Percentiles rank a stretch among this genome's conserved stretches.
phyloP scores from a whole-genome alignment of 192 early-diverging fungal genomes.

The Spizellomyces sp. region DNA sequence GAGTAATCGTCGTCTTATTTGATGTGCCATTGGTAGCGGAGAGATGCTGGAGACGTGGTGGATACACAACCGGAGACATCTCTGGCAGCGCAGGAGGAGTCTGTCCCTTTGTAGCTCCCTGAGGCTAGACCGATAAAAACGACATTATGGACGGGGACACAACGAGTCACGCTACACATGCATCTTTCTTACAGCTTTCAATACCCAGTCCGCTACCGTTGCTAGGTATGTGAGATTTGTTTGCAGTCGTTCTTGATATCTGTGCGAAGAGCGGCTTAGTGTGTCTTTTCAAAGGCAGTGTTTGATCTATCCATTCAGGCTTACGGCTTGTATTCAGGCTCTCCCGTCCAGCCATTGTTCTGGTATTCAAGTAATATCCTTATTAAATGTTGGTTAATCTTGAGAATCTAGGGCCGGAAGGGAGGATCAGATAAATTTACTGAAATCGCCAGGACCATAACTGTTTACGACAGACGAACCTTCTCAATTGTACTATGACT shows the following conservation, averaged over 20 bases:
- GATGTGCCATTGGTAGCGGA: too few species aligned
- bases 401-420: conserved; percentile 42
- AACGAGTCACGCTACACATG: too few species aligned
- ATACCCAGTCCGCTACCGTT: conserved; percentile 55
- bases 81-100: background rate
- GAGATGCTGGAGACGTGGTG: background rate
- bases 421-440: too few species aligned
- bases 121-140: background rate
- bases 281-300: background rate
- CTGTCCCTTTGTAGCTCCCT: background rate
- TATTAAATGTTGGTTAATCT: conserved; percentile 66
- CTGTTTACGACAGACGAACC: too few species aligned
- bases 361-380: conserved; percentile 63
- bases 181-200: conserved; percentile 29
- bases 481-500: too few species aligned
- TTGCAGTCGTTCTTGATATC: conserved; percentile 67
- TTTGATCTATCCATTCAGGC: conserved; percentile 21
- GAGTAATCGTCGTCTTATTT: too few species aligned
- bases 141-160: too few species aligned
- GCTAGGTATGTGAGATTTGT: conserved; percentile 66
- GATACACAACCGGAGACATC: background rate
- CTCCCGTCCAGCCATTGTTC: conserved; percentile 60
- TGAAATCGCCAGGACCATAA: too few species aligned
- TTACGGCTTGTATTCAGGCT: conserved; percentile 51
- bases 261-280: background rate